Base-by-base conservation (phyloP, 805 yeast genomes). In the Ogataea methylovora region DNA sequence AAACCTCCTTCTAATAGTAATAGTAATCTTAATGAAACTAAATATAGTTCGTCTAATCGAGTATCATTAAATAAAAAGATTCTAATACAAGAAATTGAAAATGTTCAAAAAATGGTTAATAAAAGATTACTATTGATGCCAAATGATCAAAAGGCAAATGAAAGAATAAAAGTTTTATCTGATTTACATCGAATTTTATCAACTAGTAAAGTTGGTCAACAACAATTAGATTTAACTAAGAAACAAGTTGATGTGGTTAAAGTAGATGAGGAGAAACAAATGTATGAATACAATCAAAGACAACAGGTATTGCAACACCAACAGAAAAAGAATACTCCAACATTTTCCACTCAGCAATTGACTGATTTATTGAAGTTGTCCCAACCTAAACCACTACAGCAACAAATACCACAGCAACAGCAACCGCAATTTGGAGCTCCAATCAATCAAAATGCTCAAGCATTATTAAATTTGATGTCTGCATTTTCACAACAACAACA, bases 41-140 rank as follows among this genome's bases (percentile, higher is more conserved):
- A n/a, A n/a, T n/a, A n/a, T n/a, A n/a, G n/a, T n/a, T n/a, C n/a
- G n/a, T n/a, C n/a, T n/a, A 34, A 30, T 17, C 39, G 33, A 11
- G 24, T 26, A 12, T 20, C 33, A 32, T 25, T 37, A 24, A 29
- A 42, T 7, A 28, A 27, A 5, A 30, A 37, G 5, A 25, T 34
- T 15, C 36, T 61, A n/a, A 42, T 59, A 11, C 43, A 33, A 20
- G 61, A 57, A 34, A 57, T 54, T 16, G 59, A 54, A 24, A 58
- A 58, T 16, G 51, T 74, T 25, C 50, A 69, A 14, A 63, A 66
- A 8, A 44, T 69, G 24, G 68, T 73, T 36, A 63, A 65, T 39
- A 51, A 51, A 24, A 64, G 70, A 41, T 41, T 67, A 27, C 36
- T 49, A 20, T 60, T 49, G 16, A 42, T 54, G 27, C 59, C 63